Evolutionary conservation across 2,329 filamentous ascomycete genomes (phyloP), one percentile per base, ranked within the genome.

Genomic region (Penicillium digitatum): DNA sequence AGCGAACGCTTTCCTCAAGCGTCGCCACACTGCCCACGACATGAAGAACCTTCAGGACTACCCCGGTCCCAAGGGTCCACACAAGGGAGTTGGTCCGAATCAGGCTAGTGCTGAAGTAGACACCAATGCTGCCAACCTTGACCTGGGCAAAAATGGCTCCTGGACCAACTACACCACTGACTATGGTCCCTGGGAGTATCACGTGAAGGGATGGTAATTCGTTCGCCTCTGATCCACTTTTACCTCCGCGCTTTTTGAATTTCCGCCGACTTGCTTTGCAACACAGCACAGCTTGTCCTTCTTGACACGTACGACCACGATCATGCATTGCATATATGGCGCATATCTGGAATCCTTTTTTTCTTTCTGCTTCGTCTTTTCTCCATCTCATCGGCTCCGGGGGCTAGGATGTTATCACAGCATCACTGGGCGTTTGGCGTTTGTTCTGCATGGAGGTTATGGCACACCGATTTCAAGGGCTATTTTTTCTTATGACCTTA

Each of bases 21-120:
- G 93, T 59, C 82, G 90, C 56, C 91, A 96, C 71, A 96, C 92
- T 20, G 89, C 93, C 2, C 89, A 93, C 62, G 92, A 96, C 69
- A 86, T 96, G 60, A 88, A 89, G 58, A 95, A 95, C 72, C 81
- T 97, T 40, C 88, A 87, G 75, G 85, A 94, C 72, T 90, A 88
- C 67, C 89, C 90, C 5, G 86, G 89, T 62, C 74, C 79, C 3
- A 82, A 81, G 67, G 75, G 79, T 3, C 83, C 79, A 73, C 83
- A 82, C 74, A 62, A 62, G 29, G 61, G 56, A 40, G 62, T 65
- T 7, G 52, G 53, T 20, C 47, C 58, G 2, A 60, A 59, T 29
- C 58, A 65, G 44, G 58, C 59, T 18, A 68, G 66, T 24, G 62
- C 66, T 8, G 56, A 56, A 16, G 57, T 64, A 5, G 59, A 56